These are phyloP conservation scores for Debaryomyces coudertii DNA, from an alignment of 1,139 yeast genomes.

Conservation along the genomic window DNA sequence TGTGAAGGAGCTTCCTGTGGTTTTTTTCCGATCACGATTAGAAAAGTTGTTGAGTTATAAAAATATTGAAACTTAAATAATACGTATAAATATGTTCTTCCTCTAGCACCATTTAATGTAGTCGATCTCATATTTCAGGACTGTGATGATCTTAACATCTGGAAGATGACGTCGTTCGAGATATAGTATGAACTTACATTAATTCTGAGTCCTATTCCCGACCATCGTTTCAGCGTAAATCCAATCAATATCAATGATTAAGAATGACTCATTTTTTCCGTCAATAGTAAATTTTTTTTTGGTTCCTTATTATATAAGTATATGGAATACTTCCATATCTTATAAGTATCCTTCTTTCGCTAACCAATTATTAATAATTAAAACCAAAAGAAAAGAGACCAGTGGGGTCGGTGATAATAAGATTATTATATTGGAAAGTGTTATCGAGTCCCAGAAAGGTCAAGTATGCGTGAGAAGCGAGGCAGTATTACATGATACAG, in stretches of 20 bases:
- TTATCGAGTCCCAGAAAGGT: slow-evolving; percentile 40
- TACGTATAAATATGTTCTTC: too few relatives aligned
- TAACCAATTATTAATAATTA: slow-evolving; percentile 73
- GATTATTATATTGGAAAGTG: slow-evolving; percentile 33
- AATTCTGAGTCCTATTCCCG: slow-evolving; percentile 8
- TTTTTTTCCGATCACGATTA: too few relatives aligned
- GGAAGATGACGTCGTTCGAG: slow-evolving; percentile 12
- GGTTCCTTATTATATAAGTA: neutral
- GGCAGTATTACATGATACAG: slow-evolving; percentile 45
- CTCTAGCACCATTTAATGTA: too few relatives aligned
- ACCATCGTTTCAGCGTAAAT: neutral
- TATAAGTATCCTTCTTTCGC: slow-evolving; percentile 80
- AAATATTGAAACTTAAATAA: too few relatives aligned
- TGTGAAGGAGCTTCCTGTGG: too few relatives aligned
- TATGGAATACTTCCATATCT: slow-evolving; percentile 45
- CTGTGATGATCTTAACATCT: slow-evolving; percentile 5
- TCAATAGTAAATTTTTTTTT: neutral
- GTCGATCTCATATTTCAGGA: too few relatives aligned
- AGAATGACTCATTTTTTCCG: slow-evolving; percentile 10
- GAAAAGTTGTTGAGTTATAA: too few relatives aligned
- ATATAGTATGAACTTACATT: neutral
- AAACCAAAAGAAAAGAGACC: slow-evolving; percentile 44
- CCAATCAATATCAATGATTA: neutral
- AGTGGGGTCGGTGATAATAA: slow-evolving; percentile 27
- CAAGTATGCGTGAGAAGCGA: slow-evolving; percentile 39